Base-by-base conservation (phyloP, 208 protist genomes). In the Acanthamoeba culbertsoni region DNA sequence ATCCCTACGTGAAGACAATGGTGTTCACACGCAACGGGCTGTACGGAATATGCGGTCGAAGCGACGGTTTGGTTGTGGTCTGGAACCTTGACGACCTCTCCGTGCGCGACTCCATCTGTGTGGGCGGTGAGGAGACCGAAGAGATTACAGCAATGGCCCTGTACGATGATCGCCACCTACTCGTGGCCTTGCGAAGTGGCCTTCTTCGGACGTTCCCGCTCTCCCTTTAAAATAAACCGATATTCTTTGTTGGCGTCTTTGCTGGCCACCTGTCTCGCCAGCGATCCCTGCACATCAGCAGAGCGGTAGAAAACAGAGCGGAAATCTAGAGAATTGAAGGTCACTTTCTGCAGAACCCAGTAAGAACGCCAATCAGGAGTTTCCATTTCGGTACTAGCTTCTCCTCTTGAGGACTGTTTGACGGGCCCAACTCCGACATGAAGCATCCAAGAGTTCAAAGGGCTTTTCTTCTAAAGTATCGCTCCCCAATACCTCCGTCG, bases 41-140 rank as follows among this genome's bases (percentile, higher is more conserved):
- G 20, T 71, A 71, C 8, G 55, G n/a, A 14, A 37, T 90, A 7
- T 68, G 55, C 53, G 82, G 82, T 31, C 82, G 82, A 26, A 90
- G 82, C 82, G 82, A 90, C 42, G 82, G 82, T 18, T 33, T 90
- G 33, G 55, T 90, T 14, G 40, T 45, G 33, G 4, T 90, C 26
- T 90, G 82, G 82, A 71, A 62, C 40, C 82, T 90, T 8, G 82
- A 90, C 20, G 51, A 90, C 26, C 57, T 90, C 6, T 71, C 82
- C 82, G 57, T 71, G 82, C 82, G 82, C 57, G 82, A 84, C 43
- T 84, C 73, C 10, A 57, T 55, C 14, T 37, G 55, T 33, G 23
- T 84, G 43, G 43, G 43, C 4, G 42, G 20, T 16, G 40, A 82
- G 71, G 40, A 42, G 35, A 14, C 71, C 37, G 63, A 48, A 5